These are phyloP conservation scores for Brassica cretica DNA, from an alignment of 345 rosid species.

Conservation along the genomic window DNA sequence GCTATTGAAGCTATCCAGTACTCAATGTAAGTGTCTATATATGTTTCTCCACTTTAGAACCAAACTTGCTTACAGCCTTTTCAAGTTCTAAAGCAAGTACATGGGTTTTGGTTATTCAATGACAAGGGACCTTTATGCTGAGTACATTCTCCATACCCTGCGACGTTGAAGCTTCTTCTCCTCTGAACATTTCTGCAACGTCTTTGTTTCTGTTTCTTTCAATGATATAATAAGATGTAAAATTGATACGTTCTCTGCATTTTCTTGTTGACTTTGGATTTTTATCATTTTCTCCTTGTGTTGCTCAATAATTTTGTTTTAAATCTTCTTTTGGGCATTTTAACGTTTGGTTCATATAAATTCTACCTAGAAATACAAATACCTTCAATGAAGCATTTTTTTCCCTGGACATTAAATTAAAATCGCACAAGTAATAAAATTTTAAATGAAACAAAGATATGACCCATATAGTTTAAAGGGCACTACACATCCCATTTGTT, in stretches of 20 bases:
- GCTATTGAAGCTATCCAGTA: slow-evolving; percentile 80
- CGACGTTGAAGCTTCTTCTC: slow-evolving; percentile 49
- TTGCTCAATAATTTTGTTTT: slow-evolving; percentile 7
- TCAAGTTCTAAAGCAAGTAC: neutral
- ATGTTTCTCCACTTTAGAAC: neutral
- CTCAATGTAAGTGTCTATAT: slow-evolving; percentile 66
- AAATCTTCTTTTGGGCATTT: neutral
- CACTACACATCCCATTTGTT: neutral
- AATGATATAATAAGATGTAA: neutral
- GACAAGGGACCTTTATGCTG: slow-evolving; percentile 95
- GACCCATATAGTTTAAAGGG: too few species aligned
- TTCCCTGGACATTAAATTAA: neutral
- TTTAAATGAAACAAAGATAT: too few species aligned
- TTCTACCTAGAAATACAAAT: neutral
- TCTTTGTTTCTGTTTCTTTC: slow-evolving; percentile 25
- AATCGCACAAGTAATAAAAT: neutral
- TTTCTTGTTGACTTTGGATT: neutral
- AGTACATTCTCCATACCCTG: slow-evolving; percentile 73
- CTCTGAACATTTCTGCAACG: slow-evolving; percentile 7
- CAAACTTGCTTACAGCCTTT: neutral
- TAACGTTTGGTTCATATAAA: too few species aligned
- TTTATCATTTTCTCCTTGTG: slow-evolving; percentile 7
- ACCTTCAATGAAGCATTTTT: neutral
- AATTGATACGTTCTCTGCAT: slow-evolving; percentile 13
- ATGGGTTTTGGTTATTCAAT: neutral